Base-by-base conservation (phyloP, 495 filamentous ascomycete species). In the Thermochaetoides thermophila region DNA sequence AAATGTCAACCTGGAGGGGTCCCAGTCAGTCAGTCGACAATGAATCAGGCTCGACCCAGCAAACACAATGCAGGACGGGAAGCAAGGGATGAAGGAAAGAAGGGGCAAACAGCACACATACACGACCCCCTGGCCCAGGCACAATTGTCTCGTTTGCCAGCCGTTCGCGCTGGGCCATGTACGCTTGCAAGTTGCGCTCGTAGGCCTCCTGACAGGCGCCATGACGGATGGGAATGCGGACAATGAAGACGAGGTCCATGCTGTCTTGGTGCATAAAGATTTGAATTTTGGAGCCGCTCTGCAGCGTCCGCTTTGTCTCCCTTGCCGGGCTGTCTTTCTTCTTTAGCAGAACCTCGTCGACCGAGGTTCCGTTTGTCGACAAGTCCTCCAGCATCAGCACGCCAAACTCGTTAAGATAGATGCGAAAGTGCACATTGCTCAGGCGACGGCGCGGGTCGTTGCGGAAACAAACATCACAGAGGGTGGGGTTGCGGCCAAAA, bases 381-480 rank as follows among this genome's bases (percentile, higher is more conserved):
- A 69, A 67, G 42, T 97, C 89, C 51, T 92, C 74, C 4, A 96
- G 56, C 85, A 97, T 92, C 43, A 95, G 60, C 27, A 78, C 73
- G 8, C 73, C 81, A 29, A 79, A 68, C 3, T 70, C 56, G 35
- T 83, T 96, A 32, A 93, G 56, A 46, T 76, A 91, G 35, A 97
- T 92, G 21, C 83, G 75, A 51, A 94, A 97, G 47, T 97, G 89
- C 9, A 71, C 63, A 48, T 94, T 94, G 55, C 85, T 94, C 23
- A 95, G 62, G 13, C 75, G 68, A 32, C 56, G 70, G 32, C 63
- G 53, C 2, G 71, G 65, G 30, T 76, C 64, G 28, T 67, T 52
- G 13, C 59, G 52, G 15, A 87, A 64, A 21, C 76, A 59, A 20
- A 96, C 63, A 52, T 97, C 91, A 49, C 79, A 87, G 21, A 61